Evolutionary conservation across 495 filamentous ascomycete species (phyloP).

Genomic region (Podospora tetraspora): DNA sequence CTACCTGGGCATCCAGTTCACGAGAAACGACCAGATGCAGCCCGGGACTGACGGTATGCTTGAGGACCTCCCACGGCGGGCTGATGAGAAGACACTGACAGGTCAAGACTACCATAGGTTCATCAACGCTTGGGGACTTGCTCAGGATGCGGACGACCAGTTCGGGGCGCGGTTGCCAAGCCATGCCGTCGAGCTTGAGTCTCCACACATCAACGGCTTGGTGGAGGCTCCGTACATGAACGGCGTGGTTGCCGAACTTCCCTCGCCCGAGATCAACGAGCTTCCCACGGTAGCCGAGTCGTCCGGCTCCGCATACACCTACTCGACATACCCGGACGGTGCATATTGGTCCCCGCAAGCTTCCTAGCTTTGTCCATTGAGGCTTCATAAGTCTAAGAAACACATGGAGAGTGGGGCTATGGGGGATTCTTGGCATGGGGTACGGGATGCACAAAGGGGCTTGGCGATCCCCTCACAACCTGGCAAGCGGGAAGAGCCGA

Average conservation of each 20-base stretch:
- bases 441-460: not conserved
- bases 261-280: slow-evolving; percentile 16
- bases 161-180: slow-evolving; percentile 28
- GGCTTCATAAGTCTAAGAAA: not conserved
- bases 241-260: slow-evolving; percentile 20
- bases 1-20: slow-evolving; percentile 34
- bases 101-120: slow-evolving; percentile 28
- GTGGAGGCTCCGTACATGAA: slow-evolving; percentile 17
- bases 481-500: not conserved
- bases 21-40: slow-evolving; percentile 23
- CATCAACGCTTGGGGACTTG: slow-evolving; percentile 26
- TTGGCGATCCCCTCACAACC: not conserved
- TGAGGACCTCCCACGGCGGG: not conserved
- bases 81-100: not conserved
- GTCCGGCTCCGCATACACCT: slow-evolving; percentile 12
- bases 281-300: slow-evolving; percentile 26
- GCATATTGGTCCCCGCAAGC: not conserved
- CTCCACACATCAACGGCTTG: slow-evolving; percentile 14
- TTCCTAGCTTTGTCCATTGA: not conserved
- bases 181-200: slow-evolving; percentile 27
- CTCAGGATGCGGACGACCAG: slow-evolving; percentile 26
- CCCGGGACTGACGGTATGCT: slow-evolving; percentile 22
- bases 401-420: not conserved
- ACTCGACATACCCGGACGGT: slow-evolving; percentile 7
- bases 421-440: not conserved